These are phyloP conservation scores for Leccinum variicolor DNA, from an alignment of 768 basidiomycete species.

Conservation along the genomic window DNA sequence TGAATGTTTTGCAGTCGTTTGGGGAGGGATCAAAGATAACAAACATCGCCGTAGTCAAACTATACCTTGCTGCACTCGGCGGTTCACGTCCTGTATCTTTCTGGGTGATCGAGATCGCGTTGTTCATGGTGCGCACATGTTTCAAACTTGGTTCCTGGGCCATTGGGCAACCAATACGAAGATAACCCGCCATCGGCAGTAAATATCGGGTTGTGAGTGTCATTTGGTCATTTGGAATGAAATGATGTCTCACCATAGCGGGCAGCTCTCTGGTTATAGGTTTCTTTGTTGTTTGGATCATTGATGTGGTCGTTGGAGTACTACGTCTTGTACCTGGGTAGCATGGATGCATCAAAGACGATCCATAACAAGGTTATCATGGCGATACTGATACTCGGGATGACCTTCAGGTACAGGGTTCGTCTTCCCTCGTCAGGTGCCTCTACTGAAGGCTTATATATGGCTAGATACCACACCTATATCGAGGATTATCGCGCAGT, in stretches of 20 bases:
- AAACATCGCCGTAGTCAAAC: not conserved
- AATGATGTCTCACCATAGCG: not conserved
- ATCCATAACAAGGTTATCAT: not conserved
- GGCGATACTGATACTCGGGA: not conserved
- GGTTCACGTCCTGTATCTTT: not conserved
- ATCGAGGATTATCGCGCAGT: not conserved
- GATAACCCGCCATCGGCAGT: not conserved
- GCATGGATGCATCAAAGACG: not conserved
- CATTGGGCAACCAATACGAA: constrained; percentile 2
- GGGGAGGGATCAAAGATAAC: not conserved
- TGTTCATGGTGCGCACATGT: not conserved
- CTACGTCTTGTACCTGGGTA: not conserved
- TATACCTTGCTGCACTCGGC: not conserved
- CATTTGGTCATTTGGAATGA: not conserved
- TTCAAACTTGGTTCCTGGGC: constrained; percentile 2
- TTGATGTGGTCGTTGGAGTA: not conserved
- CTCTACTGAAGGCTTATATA: not conserved
- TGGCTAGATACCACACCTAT: not conserved
- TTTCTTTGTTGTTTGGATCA: not conserved
- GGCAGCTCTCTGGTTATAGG: not conserved
- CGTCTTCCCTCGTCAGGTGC: not conserved
- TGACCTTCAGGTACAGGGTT: not conserved
- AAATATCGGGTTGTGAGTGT: not conserved
- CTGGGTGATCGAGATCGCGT: not conserved
- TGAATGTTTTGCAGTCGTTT: not conserved